Conservation (phyloP, 2,329 filamentous ascomycete species). For the Microdochium trichocladiopsis region DNA sequence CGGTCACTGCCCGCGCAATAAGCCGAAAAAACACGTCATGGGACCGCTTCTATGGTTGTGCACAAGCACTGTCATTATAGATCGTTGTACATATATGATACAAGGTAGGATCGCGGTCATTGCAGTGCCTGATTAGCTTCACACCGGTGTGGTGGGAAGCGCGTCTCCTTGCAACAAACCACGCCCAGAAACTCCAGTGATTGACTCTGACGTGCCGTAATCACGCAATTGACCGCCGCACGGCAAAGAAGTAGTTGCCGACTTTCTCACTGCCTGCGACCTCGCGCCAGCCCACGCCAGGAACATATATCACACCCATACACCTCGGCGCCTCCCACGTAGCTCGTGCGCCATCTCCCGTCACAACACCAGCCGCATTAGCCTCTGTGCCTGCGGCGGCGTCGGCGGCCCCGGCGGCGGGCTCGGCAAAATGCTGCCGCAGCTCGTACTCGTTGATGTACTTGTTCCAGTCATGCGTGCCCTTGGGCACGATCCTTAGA, state of each 20-base stretch:
- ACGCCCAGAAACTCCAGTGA: too few species aligned
- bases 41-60: too few species aligned
- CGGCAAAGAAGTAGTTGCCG: slow-evolving; percentile 94
- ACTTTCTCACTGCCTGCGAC: slow-evolving; percentile 74
- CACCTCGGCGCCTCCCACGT: slow-evolving; percentile 24
- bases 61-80: too few species aligned
- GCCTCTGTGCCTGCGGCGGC: slow-evolving; percentile 17
- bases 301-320: slow-evolving; percentile 85
- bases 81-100: too few species aligned
- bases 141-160: too few species aligned
- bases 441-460: slow-evolving; percentile 87
- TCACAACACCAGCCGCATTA: slow-evolving; percentile 11
- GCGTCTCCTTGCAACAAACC: too few species aligned
- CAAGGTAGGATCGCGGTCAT: too few species aligned
- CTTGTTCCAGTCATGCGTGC: slow-evolving; percentile 94
- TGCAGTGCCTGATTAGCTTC: too few species aligned
- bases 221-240: slow-evolving; percentile 33
- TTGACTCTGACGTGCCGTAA: too few species aligned
- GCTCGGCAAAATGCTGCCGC: slow-evolving; percentile 43
- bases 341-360: neutral
- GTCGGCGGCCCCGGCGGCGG: slow-evolving; percentile 48
- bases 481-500: slow-evolving; percentile 77
- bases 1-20: too few species aligned
- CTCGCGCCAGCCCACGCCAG: slow-evolving; percentile 83
- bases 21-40: too few species aligned